A percentile compares a stretch with the other conserved stretches of the same genome.
phyloP scores from a whole-genome alignment of 2,329 filamentous ascomycete genomes.

The Didymellaceae sp. region DNA sequence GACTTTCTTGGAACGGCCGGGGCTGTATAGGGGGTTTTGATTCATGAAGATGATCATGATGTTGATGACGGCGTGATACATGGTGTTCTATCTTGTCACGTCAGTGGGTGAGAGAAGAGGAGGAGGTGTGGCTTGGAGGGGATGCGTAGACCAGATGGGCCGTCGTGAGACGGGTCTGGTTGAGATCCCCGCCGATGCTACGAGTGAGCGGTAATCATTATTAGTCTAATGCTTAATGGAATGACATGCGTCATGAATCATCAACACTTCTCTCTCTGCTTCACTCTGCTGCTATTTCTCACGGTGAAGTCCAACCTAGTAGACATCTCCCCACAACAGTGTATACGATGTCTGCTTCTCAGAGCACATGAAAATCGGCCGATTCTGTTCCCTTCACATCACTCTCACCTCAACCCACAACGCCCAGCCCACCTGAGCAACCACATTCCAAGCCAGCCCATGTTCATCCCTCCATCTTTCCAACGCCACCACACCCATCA shows the following conservation, averaged over 20 bases:
- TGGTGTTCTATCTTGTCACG: conserved; percentile 9
- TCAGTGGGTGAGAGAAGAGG: conserved; percentile 11
- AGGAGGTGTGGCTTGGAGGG: conserved; percentile 1
- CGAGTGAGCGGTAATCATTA: conserved; percentile 36
- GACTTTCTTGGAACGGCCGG: conserved; percentile 29
- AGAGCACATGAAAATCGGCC: too few species aligned
- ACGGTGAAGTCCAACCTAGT: too few species aligned
- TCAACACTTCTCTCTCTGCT: neutral
- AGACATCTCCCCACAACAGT: neutral
- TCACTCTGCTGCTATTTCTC: neutral
- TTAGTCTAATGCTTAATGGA: conserved; percentile 47
- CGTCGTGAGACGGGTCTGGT: conserved; percentile 10
- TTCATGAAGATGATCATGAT: conserved; percentile 4
- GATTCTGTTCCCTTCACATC: too few species aligned
- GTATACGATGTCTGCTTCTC: too few species aligned
- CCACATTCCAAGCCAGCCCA: too few species aligned
- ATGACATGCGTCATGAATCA: conserved; percentile 26
- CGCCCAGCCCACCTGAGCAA: too few species aligned
- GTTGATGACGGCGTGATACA: conserved; percentile 7
- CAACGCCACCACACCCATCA: too few species aligned
- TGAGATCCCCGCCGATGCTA: conserved; percentile 1
- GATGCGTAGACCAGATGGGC: conserved; percentile 13
- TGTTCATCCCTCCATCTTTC: too few species aligned
- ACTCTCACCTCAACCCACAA: too few species aligned
- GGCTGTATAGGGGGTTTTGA: conserved; percentile 20